Percentiles rank a stretch among this genome's conserved stretches.
Evolutionary conservation across 2,329 filamentous ascomycete species (phyloP).

Genomic region (Plenodomus lindquistii): DNA sequence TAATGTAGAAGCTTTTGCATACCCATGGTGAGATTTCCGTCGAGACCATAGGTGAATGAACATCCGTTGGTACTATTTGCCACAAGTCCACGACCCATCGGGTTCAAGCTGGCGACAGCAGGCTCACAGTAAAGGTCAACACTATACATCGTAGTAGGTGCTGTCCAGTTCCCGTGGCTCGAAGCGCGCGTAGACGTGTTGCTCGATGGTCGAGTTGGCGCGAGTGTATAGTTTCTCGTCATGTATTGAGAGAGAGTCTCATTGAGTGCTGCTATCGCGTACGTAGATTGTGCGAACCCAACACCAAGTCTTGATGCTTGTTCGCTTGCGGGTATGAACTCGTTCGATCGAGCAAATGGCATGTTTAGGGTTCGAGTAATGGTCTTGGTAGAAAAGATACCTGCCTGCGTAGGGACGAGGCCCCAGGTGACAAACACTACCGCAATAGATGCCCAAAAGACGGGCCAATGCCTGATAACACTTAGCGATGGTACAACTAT

Average conservation of each 20-base stretch:
- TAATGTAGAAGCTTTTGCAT: no score
- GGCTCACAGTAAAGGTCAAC: constrained; percentile 43
- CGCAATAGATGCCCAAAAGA: constrained; percentile 53
- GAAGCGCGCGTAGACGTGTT: background rate
- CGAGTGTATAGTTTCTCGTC: constrained; percentile 46
- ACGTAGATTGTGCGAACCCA: constrained; percentile 49
- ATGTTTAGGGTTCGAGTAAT: constrained; percentile 23
- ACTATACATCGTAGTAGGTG: constrained; percentile 35
- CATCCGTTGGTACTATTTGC: no score
- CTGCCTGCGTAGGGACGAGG: constrained; percentile 59
- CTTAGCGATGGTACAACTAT: no score
- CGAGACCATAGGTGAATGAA: no score
- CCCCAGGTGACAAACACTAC: constrained; percentile 60
- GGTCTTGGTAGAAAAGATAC: constrained; percentile 52
- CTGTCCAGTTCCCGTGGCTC: no score
- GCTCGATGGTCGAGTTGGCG: constrained; percentile 49
- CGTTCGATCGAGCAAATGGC: constrained; percentile 22
- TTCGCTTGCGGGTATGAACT: constrained; percentile 27
- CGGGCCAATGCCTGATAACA: constrained; percentile 57
- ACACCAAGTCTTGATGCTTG: constrained; percentile 45
- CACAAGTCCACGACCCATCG: no score
- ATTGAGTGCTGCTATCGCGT: constrained; percentile 53
- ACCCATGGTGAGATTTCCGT: background rate
- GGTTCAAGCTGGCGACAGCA: no score
- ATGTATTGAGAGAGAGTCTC: constrained; percentile 53